phyloP scores from a whole-genome alignment of 768 basidiomycete species.

The Suillus luteus region DNA sequence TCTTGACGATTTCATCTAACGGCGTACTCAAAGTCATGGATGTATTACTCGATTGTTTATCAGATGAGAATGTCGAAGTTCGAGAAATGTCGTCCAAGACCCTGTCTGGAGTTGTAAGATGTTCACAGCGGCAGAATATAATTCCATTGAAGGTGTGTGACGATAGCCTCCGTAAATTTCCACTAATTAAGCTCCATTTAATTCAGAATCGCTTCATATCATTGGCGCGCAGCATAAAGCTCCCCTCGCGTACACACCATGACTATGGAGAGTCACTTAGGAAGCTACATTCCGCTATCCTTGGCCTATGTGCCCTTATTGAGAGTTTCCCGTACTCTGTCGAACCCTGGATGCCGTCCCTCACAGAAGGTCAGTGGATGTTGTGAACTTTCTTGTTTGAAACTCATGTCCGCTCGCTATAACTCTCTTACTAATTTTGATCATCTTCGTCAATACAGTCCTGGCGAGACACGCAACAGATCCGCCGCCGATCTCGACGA shows the following conservation, averaged over 20 bases:
- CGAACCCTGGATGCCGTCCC: constrained; percentile 87
- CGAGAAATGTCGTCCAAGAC: constrained; percentile 88
- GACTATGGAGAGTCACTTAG: constrained; percentile 72
- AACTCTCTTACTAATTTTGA: constrained; percentile 6
- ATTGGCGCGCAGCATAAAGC: constrained; percentile 56
- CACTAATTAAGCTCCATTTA: constrained; percentile 9
- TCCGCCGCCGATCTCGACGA: constrained; percentile 88
- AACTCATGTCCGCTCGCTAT: neutral
- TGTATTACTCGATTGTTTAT: constrained; percentile 77
- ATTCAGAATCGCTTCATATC: constrained; percentile 77
- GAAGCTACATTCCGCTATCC: constrained; percentile 83
- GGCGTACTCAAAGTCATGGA: constrained; percentile 78
- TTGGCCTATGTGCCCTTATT: constrained; percentile 92
- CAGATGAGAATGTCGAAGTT: constrained; percentile 92
- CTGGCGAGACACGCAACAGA: constrained; percentile 79
- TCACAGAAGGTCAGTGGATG: constrained; percentile 64
- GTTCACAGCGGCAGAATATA: constrained; percentile 88
- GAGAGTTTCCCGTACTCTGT: constrained; percentile 96
- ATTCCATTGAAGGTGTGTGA: constrained; percentile 72
- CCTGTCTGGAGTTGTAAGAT: constrained; percentile 83
- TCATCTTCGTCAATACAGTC: constrained; percentile 41
- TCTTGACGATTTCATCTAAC: constrained; percentile 70
- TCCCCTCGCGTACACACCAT: constrained; percentile 72
- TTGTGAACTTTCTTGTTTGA: neutral
- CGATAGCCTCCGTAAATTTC: neutral